Conservation (phyloP, 177 flowering plant genomes). For the Vitis hybrid region DNA sequence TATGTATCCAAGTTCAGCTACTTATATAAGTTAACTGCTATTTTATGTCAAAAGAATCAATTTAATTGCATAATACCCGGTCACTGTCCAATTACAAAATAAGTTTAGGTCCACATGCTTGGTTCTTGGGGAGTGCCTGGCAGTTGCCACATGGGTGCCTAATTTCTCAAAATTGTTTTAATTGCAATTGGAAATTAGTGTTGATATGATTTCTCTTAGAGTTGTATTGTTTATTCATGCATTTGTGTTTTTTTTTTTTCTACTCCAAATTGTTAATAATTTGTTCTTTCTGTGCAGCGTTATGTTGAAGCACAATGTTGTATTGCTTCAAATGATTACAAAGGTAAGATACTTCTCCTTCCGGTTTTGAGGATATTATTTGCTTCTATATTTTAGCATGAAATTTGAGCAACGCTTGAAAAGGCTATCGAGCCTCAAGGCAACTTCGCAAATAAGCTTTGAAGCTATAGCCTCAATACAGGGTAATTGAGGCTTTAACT, state of each 20-base stretch:
- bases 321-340: slow-evolving; percentile 89
- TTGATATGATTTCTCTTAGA: background rate
- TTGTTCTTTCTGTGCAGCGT: slow-evolving; percentile 57
- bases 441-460: too few relatives aligned
- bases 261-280: background rate
- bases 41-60: too few relatives aligned
- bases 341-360: slow-evolving; percentile 47
- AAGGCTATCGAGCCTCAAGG: too few relatives aligned
- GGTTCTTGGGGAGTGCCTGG: too few relatives aligned
- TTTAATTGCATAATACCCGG: too few relatives aligned
- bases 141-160: too few relatives aligned
- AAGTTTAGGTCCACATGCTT: too few relatives aligned
- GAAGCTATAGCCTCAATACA: too few relatives aligned
- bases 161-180: background rate
- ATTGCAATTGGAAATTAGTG: background rate
- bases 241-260: background rate
- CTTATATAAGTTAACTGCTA: too few relatives aligned
- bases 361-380: background rate
- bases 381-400: background rate
- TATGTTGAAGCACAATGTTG: slow-evolving; percentile 97
- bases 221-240: background rate
- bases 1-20: too few relatives aligned
- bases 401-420: background rate
- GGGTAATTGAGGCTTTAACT: too few relatives aligned
- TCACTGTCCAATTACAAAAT: too few relatives aligned